A percentile compares a stretch with the other conserved stretches of the same genome.
These are phyloP conservation scores for Plasmopara halstedii DNA, from an alignment of 352 stramenopile species.

Conservation along the genomic window DNA sequence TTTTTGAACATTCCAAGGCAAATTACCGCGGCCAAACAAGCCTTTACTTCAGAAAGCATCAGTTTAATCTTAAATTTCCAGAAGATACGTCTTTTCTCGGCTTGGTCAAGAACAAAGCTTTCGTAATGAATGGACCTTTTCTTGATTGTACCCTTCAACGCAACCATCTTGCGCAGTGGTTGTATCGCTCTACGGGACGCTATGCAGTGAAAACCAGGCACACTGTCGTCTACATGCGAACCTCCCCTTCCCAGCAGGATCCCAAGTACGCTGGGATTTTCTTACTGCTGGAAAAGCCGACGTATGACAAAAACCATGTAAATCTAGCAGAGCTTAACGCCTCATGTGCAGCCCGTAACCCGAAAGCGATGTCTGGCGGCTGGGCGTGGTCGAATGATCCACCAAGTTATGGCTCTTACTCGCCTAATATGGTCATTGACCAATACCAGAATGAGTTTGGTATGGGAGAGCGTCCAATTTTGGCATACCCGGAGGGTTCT, in stretches of 20 bases:
- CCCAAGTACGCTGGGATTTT: slow-evolving; percentile 61
- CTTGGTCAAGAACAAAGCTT: slow-evolving; percentile 53
- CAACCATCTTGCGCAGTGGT: slow-evolving; percentile 75
- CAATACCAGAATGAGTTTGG: slow-evolving; percentile 76
- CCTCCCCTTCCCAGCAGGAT: slow-evolving; percentile 17
- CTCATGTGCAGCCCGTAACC: slow-evolving; percentile 24
- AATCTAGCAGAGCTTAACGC: slow-evolving; percentile 46
- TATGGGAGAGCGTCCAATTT: slow-evolving; percentile 55
- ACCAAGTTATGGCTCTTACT: slow-evolving; percentile 54
- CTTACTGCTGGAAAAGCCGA: slow-evolving; percentile 66
- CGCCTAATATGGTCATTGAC: slow-evolving; percentile 70
- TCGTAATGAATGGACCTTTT: slow-evolving; percentile 71
- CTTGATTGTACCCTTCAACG: slow-evolving; percentile 62
- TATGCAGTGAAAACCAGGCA: slow-evolving; percentile 65
- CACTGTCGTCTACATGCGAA: slow-evolving; percentile 59
- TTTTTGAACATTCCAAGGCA: slow-evolving; percentile 37
- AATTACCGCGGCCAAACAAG: slow-evolving; percentile 76
- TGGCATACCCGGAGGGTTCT: slow-evolving; percentile 46
- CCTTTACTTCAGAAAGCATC: slow-evolving; percentile 73
- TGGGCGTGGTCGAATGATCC: slow-evolving; percentile 81
- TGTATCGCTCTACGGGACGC: slow-evolving; percentile 57
- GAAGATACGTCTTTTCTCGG: slow-evolving; percentile 37
- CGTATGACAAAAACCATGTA: slow-evolving; percentile 63
- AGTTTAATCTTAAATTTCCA: slow-evolving; percentile 62
- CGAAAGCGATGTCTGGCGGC: slow-evolving; percentile 44